Base-by-base conservation (phyloP, 805 yeast genomes). In the Teunomyces tritomae region DNA sequence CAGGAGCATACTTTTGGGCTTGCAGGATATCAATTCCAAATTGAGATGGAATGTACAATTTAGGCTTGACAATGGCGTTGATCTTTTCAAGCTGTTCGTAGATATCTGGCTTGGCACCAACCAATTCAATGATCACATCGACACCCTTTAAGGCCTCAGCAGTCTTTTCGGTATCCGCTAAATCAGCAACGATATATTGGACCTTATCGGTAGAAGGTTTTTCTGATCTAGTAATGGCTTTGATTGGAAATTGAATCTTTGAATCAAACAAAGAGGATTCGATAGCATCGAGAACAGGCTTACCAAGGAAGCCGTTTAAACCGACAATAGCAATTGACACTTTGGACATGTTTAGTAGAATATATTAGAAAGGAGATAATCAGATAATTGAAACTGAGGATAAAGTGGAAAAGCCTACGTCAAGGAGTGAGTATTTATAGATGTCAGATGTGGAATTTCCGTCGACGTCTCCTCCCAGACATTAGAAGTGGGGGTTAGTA, bases 1-100 rank as follows among this genome's bases (percentile, higher is more conserved):
- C 69, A 5, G 80, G 76, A 17, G 70, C 59, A 17, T 45, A 34
- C 16, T 53, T 49, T 3, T 55, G 55, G 16, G 60, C 59, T 7
- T 57, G 64, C 2, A 52, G 58, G 13, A 73, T 43, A 46, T 80
- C 81, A 17, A 69, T 55, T 35, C 88, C 89, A 55, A 78, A 83
- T 55, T 82, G 86, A 2, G 84, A 76, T 28, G 86, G 85, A 52
- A 82, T 74, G 64, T 72, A 82, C 29, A 80, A 57, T 57, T 76
- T 75, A 43, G 81, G 79, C 52, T 76, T 74, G 44, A 68, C 70
- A 28, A 57, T 62, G 8, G 60, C 58, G 2, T 74, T 74, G 6
- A 76, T 44, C 20, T 56, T 72, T 42, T 76, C 78, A 29, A 74
- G 49, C n/a, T 65, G 51, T 0, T 54, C 64, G 28, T 64, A 72